These are phyloP conservation scores for Globisporangium solare DNA, from an alignment of 352 stramenopile genomes.

Conservation along the genomic window DNA sequence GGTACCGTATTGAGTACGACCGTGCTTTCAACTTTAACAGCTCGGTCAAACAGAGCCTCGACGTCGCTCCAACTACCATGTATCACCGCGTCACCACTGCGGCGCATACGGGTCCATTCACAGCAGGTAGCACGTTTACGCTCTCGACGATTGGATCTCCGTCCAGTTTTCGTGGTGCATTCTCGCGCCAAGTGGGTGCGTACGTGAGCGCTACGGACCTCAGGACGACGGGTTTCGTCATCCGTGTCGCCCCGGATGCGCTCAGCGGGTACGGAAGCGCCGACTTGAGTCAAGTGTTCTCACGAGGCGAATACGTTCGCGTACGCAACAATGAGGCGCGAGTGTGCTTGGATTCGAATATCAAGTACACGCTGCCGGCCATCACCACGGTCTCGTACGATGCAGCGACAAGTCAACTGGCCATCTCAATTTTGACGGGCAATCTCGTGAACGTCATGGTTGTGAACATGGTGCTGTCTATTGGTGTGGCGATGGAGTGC, in stretches of 20 bases:
- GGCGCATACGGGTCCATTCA: conserved; percentile 65
- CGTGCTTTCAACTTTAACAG: conserved; percentile 28
- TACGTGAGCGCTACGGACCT: conserved; percentile 37
- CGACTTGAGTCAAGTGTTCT: conserved; percentile 33
- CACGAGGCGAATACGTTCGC: conserved; percentile 55
- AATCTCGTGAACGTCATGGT: conserved; percentile 28
- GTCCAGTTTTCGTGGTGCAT: conserved; percentile 40
- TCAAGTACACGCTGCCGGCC: conserved; percentile 43
- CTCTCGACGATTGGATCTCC: conserved; percentile 40
- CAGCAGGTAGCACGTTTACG: conserved; percentile 53
- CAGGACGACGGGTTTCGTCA: conserved; percentile 35
- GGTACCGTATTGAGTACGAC: conserved; percentile 55
- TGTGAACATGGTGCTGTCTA: conserved; percentile 30
- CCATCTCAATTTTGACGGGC: conserved; percentile 31
- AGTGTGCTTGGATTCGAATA: conserved; percentile 58
- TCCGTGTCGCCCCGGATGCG: conserved; percentile 35
- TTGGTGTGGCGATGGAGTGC: conserved; percentile 31
- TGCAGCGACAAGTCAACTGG: conserved; percentile 23
- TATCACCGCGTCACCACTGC: conserved; percentile 67
- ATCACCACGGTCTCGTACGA: conserved; percentile 33
- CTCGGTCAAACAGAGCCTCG: conserved; percentile 11
- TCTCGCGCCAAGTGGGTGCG: conserved; percentile 38
- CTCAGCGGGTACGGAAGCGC: conserved; percentile 29
- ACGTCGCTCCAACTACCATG: conserved; percentile 28
- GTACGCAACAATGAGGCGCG: conserved; percentile 51